Evolutionary conservation across 495 filamentous ascomycete species (phyloP).

Genomic region (Neurospora sp.): DNA sequence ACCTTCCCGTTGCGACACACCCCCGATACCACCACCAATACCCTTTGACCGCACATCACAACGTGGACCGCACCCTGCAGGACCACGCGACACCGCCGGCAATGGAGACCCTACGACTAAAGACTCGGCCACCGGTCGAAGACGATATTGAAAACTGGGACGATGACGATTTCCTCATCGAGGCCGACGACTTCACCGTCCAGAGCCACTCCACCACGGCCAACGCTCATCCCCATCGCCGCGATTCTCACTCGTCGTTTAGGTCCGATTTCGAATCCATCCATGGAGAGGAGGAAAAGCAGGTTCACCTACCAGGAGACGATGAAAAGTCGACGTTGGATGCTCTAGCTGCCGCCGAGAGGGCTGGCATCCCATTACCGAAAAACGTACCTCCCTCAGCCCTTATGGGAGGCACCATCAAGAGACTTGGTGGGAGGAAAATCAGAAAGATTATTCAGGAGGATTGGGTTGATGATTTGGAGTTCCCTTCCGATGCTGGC

Average conservation of each 20-base stretch:
- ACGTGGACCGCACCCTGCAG: background rate
- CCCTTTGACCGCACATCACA: background rate
- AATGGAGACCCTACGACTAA: slow-evolving; percentile 51
- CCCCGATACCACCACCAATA: background rate
- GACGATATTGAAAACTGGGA: slow-evolving; percentile 77
- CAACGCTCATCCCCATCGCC: slow-evolving; percentile 41
- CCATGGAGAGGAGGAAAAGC: slow-evolving; percentile 73
- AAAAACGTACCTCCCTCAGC: slow-evolving; percentile 86
- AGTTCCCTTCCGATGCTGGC: slow-evolving; percentile 55
- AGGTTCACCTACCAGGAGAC: slow-evolving; percentile 64
- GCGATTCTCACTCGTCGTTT: slow-evolving; percentile 70
- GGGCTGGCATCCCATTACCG: slow-evolving; percentile 87
- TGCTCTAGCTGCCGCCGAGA: slow-evolving; percentile 75
- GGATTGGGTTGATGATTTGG: slow-evolving; percentile 88
- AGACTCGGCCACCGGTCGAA: slow-evolving; percentile 42
- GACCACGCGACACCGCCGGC: slow-evolving; percentile 2
- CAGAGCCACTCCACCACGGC: slow-evolving; percentile 53
- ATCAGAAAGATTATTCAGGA: slow-evolving; percentile 66
- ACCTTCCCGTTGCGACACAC: slow-evolving; percentile 3
- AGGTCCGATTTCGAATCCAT: slow-evolving; percentile 71
- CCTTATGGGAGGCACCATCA: slow-evolving; percentile 87
- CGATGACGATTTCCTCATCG: slow-evolving; percentile 71
- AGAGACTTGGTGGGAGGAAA: slow-evolving; percentile 74
- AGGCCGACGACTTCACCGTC: slow-evolving; percentile 59
- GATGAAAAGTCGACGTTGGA: slow-evolving; percentile 71